A percentile compares a stretch with the other conserved stretches of the same genome.
Evolutionary conservation across 352 stramenopile species (phyloP).

Genomic region (Pythium folliculosum): DNA sequence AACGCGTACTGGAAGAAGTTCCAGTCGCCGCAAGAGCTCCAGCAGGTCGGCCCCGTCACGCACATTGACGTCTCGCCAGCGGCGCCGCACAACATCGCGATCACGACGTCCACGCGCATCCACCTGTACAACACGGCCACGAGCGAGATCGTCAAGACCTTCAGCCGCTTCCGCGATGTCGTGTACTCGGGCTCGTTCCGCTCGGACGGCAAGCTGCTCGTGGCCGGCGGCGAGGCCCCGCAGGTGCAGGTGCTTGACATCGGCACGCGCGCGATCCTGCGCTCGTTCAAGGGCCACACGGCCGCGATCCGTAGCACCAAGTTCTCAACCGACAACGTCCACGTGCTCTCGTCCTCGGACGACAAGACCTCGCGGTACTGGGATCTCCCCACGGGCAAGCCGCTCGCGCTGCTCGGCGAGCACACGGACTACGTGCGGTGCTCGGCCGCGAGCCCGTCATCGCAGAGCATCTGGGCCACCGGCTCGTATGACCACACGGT

Average conservation of each 20-base stretch:
- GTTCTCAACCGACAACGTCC: conserved; percentile 82
- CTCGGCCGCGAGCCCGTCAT: conserved; percentile 68
- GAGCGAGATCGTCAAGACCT: conserved; percentile 88
- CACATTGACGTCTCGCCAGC: conserved; percentile 84
- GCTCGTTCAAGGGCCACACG: conserved; percentile 87
- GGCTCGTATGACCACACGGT: conserved; percentile 93
- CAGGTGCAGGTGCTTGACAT: conserved; percentile 88
- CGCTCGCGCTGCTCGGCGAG: conserved; percentile 67
- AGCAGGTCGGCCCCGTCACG: conserved; percentile 83
- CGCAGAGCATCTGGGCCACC: conserved; percentile 82
- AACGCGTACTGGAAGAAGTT: conserved; percentile 91
- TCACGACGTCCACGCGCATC: conserved; percentile 87
- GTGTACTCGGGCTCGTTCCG: conserved; percentile 88
- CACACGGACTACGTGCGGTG: conserved; percentile 91
- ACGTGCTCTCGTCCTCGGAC: conserved; percentile 90
- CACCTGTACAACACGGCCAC: conserved; percentile 83
- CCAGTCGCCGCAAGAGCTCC: conserved; percentile 76
- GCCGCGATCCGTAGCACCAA: conserved; percentile 71
- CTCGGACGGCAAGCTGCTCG: conserved; percentile 86
- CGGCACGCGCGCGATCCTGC: conserved; percentile 78
- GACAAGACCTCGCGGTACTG: conserved; percentile 90
- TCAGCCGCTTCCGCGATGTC: conserved; percentile 86
- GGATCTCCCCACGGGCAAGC: conserved; percentile 86
- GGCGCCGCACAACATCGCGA: conserved; percentile 80
- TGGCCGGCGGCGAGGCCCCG: conserved; percentile 74